Evolutionary conservation across 208 protist species (phyloP), one percentile per base, ranked within the genome.

Genomic region (Trypanosoma platydactyli): DNA sequence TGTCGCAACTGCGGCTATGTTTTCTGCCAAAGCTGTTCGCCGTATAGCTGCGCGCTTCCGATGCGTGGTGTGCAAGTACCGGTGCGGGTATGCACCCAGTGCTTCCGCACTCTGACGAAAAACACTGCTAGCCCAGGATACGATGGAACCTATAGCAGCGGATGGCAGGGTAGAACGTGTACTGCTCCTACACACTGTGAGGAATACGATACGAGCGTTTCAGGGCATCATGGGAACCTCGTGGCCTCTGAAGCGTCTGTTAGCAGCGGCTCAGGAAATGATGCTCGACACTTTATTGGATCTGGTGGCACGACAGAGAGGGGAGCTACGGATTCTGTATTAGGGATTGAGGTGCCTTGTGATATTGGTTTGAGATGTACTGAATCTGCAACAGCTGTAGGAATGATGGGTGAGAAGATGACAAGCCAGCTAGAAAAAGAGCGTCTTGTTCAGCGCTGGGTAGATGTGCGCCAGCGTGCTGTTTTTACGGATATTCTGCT

Each of bases 1-100:
- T 98, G 95, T 71, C 81, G 95, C 25, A 91, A 94, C 62, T 98
- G 95, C 71, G 95, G 95, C 25, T 91, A 88, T 63, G 81, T 98
- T 44, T 96, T 97, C 62, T 98, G 95, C 68, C 71, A 66, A 3
- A 82, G 89, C 41, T 98, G 95, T 72, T 91, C 84, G 15, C 76
- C 61, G 22, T 80, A 77, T 55, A 72, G 60, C n/a, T 80, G 74
- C 35, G 51, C 63, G 5, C 81, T 93, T 57, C 77, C 82, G 18
- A 75, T 73, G 68, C 75, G 84, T 45, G 72, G 78, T 57, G 73
- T 89, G 20, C 63, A 68, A 18, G 63, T 61, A 0, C 73, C 80
- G 3, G 84, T 87, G 51, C 83, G 91, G 5, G 88, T 96, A 27
- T 96, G 91, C 57, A 52, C 82, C 25, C 53, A 76, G 25, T 96